A percentile compares a stretch with the other conserved stretches of the same genome.
Conservation (phyloP, 2,329 filamentous ascomycete genomes). For the Elsinoe batatas region DNA sequence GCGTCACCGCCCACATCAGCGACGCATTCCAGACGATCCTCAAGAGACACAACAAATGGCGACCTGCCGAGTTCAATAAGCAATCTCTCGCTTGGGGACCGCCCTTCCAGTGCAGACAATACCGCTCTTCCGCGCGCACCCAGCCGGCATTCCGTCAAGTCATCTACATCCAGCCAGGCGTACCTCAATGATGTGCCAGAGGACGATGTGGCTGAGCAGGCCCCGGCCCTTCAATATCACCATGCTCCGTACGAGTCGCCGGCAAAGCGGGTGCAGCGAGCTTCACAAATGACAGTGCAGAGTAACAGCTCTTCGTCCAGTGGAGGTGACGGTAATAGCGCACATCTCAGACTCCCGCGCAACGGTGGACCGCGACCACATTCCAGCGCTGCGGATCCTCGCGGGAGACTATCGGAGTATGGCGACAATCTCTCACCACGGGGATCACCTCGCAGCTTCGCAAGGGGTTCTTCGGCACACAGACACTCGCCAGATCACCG, state of each 20-base stretch:
- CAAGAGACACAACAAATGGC: slow-evolving; percentile 11
- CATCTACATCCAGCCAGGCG: slow-evolving; percentile 10
- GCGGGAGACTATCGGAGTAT: slow-evolving; percentile 49
- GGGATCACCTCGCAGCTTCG: slow-evolving; percentile 34
- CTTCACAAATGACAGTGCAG: slow-evolving; percentile 24
- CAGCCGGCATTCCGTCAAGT: slow-evolving; percentile 11
- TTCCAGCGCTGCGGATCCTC: slow-evolving; percentile 73
- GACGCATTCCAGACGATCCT: slow-evolving; percentile 6
- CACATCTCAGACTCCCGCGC: slow-evolving; percentile 32
- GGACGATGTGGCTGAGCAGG: slow-evolving; percentile 24
- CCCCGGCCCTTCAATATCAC: slow-evolving; percentile 39
- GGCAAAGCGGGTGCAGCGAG: slow-evolving; percentile 21
- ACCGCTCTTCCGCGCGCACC: neutral
- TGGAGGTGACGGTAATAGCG: slow-evolving; percentile 17
- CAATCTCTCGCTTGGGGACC: slow-evolving; percentile 12
- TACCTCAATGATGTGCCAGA: slow-evolving; percentile 17
- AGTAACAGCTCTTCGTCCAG: slow-evolving; percentile 25
- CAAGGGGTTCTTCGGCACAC: slow-evolving; percentile 41
- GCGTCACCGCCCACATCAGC: slow-evolving; percentile 12
- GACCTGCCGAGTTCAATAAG: slow-evolving; percentile 13
- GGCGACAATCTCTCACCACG: slow-evolving; percentile 25
- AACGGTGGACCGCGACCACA: slow-evolving; percentile 57
- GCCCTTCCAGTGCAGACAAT: slow-evolving; percentile 8
- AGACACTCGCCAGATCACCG: slow-evolving; percentile 48
- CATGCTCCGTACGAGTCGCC: slow-evolving; percentile 37